Percentiles rank a stretch among this genome's conserved stretches.
phyloP scores from a whole-genome alignment of 2,329 filamentous ascomycete species.

The Dendryphion nanum region DNA sequence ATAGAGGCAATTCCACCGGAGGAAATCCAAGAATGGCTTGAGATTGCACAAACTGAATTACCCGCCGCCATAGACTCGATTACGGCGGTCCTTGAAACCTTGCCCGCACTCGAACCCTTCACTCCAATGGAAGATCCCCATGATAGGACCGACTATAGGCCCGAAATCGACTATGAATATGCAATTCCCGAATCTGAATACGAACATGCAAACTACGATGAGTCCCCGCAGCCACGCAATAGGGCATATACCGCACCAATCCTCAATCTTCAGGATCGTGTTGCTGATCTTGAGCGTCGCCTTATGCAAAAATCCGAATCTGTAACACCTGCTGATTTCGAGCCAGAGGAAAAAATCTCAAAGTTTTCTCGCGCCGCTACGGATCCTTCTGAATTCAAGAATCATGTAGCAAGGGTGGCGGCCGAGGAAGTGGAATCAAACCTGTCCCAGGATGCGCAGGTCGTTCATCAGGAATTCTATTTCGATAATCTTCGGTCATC shows the following conservation, averaged over 20 bases:
- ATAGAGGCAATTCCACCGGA: constrained; percentile 10
- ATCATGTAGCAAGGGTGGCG: background rate
- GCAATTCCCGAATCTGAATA: background rate
- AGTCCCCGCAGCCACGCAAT: too few relatives aligned
- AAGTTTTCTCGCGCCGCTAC: background rate
- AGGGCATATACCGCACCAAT: constrained; percentile 14
- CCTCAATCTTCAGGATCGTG: constrained; percentile 9
- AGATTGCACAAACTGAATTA: constrained; percentile 14
- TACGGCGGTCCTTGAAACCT: constrained; percentile 8
- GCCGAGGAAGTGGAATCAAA: background rate
- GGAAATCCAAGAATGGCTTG: constrained; percentile 18
- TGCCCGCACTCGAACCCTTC: constrained; percentile 3
- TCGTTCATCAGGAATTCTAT: too few relatives aligned
- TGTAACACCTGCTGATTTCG: background rate
- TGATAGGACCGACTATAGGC: background rate
- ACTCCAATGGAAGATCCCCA: constrained; percentile 2
- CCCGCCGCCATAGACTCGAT: too few relatives aligned
- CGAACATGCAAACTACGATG: constrained; percentile 2
- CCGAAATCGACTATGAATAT: background rate
- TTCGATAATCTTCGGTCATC: too few relatives aligned
- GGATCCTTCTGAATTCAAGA: background rate
- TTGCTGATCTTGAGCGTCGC: constrained; percentile 11
- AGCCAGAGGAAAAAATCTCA: background rate
- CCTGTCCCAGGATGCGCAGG: too few relatives aligned
- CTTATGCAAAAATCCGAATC: background rate